A percentile compares a stretch with the other conserved stretches of the same genome.
Evolutionary conservation across 2,329 filamentous ascomycete genomes (phyloP).

Genomic region (Monosporascus sp.): DNA sequence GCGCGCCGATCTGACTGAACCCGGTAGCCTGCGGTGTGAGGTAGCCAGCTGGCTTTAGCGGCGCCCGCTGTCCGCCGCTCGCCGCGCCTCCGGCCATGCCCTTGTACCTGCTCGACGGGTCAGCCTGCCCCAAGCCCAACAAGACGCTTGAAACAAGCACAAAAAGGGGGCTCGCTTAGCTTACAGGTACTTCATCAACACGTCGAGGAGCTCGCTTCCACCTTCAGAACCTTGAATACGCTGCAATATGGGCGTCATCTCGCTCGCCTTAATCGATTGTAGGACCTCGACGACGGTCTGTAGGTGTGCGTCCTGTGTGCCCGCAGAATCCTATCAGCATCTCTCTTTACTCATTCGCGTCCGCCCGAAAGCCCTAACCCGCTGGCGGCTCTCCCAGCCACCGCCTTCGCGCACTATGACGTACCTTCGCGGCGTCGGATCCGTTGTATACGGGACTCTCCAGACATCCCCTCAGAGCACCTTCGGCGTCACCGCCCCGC

Average conservation of each 20-base stretch:
- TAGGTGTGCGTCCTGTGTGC: slow-evolving; percentile 70
- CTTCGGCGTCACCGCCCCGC: slow-evolving; percentile 80
- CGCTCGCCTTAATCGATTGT: slow-evolving; percentile 91
- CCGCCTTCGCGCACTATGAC: slow-evolving; percentile 8
- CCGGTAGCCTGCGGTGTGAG: slow-evolving; percentile 75
- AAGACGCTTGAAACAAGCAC: not conserved
- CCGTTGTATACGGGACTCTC: slow-evolving; percentile 78
- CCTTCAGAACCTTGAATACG: slow-evolving; percentile 73
- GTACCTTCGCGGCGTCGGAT: slow-evolving; percentile 52
- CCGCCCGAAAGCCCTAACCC: too few species aligned
- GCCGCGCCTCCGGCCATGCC: slow-evolving; percentile 62
- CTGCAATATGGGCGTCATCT: slow-evolving; percentile 86
- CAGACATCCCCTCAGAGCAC: slow-evolving; percentile 75
- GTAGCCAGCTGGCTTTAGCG: slow-evolving; percentile 39
- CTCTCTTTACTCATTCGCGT: slow-evolving; percentile 1
- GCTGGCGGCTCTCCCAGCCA: not conserved
- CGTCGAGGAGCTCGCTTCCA: slow-evolving; percentile 81
- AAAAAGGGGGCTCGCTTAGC: not conserved
- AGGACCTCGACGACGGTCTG: slow-evolving; percentile 88
- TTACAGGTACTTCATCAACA: slow-evolving; percentile 96
- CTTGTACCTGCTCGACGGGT: slow-evolving; percentile 62
- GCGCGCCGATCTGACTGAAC: slow-evolving; percentile 71
- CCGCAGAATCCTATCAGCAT: slow-evolving; percentile 7
- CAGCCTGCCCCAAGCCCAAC: too few species aligned
- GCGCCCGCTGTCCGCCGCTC: slow-evolving; percentile 33